Evolutionary conservation across 2,329 filamentous ascomycete species (phyloP).

Genomic region (Calonectria crousiana): DNA sequence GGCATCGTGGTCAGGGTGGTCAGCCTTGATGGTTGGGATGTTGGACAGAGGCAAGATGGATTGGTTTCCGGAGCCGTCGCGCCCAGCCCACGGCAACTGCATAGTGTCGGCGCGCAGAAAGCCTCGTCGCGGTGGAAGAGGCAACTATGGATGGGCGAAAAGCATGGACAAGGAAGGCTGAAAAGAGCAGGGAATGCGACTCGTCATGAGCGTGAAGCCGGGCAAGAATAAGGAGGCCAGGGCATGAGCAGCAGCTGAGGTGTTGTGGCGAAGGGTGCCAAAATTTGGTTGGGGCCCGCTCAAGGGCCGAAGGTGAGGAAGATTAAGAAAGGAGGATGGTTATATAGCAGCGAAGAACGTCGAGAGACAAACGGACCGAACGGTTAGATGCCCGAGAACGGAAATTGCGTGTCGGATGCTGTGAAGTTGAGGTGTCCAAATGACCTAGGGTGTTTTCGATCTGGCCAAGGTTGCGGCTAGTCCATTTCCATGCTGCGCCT

Average conservation of each 20-base stretch:
- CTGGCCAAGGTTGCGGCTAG: constrained; percentile 40
- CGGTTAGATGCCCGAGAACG: constrained; percentile 16
- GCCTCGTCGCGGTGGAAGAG: constrained; percentile 33
- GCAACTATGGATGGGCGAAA: constrained; percentile 30
- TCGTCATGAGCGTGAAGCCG: constrained; percentile 37
- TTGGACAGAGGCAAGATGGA: constrained; percentile 51
- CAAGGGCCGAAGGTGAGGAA: background rate
- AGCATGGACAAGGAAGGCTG: constrained; percentile 35
- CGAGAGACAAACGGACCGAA: constrained; percentile 18
- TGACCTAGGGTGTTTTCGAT: constrained; percentile 35
- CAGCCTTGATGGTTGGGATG: constrained; percentile 50
- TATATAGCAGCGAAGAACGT: constrained; percentile 19
- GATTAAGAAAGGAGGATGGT: constrained; percentile 3
- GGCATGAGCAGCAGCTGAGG: constrained; percentile 23
- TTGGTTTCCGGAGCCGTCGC: constrained; percentile 46
- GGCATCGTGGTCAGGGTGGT: constrained; percentile 41
- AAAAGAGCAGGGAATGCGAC: constrained; percentile 35
- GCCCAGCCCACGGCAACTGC: constrained; percentile 54
- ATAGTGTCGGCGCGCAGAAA: constrained; percentile 44
- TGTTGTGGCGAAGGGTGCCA: constrained; percentile 5
- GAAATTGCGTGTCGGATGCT: constrained; percentile 26
- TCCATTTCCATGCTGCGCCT: constrained; percentile 21
- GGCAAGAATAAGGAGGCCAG: constrained; percentile 31
- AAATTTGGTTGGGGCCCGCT: background rate
- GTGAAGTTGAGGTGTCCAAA: constrained; percentile 39